Percentiles rank a stretch among this genome's conserved stretches.
phyloP scores from a whole-genome alignment of 176 grass and related monocot genomes.

The Coix lacrymajobi region DNA sequence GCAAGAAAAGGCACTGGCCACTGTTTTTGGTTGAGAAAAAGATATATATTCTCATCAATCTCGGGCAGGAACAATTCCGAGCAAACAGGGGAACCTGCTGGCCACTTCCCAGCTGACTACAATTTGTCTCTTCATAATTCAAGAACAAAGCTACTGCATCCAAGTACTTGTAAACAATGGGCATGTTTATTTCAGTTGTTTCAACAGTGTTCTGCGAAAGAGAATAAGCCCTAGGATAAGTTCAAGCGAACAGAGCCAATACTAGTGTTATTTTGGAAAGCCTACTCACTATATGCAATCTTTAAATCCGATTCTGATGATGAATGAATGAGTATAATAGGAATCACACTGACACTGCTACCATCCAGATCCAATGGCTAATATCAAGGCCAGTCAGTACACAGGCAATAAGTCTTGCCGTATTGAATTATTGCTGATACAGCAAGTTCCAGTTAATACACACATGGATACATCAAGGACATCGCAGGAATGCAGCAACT shows the following conservation, averaged over 20 bases:
- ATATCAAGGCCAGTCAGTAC: conserved; percentile 14
- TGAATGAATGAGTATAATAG: background rate
- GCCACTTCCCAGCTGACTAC: conserved; percentile 22
- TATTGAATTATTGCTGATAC: conserved; percentile 18
- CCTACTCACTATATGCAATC: background rate
- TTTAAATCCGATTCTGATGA: background rate
- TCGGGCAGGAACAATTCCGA: background rate
- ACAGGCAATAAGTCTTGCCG: background rate
- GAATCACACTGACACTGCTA: background rate
- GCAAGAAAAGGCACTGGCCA: conserved; percentile 3
- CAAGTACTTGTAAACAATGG: background rate
- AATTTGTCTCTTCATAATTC: background rate
- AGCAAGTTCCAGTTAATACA: conserved; percentile 16
- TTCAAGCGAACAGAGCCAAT: no score
- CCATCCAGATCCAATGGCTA: background rate
- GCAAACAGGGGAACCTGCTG: conserved; percentile 13
- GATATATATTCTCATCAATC: conserved; percentile 1
- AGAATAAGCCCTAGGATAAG: no score
- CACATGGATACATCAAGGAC: conserved; percentile 36
- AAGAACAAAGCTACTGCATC: background rate
- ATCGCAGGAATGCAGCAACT: background rate
- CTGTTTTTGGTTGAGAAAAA: conserved; percentile 23
- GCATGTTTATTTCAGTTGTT: no score
- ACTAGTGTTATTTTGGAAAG: background rate
- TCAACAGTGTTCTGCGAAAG: no score